Evolutionary conservation across 2,329 filamentous ascomycete species (phyloP), one percentile per base, ranked within the genome.

Genomic region (Botrytis hyacinthi): DNA sequence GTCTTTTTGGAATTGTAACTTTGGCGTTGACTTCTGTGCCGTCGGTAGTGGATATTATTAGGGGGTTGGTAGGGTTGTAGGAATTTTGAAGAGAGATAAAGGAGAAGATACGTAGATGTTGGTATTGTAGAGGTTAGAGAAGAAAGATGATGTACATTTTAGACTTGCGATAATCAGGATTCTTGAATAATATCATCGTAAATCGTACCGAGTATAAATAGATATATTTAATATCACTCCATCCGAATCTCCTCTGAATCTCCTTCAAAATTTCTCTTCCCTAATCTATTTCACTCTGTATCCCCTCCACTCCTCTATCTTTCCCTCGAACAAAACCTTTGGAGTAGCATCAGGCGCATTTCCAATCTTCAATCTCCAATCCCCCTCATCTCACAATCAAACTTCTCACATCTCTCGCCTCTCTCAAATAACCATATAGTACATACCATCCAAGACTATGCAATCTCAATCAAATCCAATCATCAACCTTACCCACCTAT

Each of bases 21-120:
- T 85, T 90, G 26, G 80, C 88, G 7, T 85, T 89, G 76, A 90
- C 88, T 2, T 88, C 87, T 1, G 85, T 90, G 54, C 87, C 88
- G 18, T 83, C 85, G 0, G 83, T 89, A 44, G 85, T 85, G 0
- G 82, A 80, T 18, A 81, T 85, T 3, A 82, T 90, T 29, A 81
- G 83, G 70, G 83, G 84, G 1, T 79, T 88, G 35, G 87, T 87
- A 35, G 84, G 83, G 10, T 76, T 86, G 32, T 78, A 73, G 71
- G n/a, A 29, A 57, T 42, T 3, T 62, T 26, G 29, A 12, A 40
- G 9, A 1, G 7, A n/a, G 35, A 18, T 62, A 26, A 62, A n/a
- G 26, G 12, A 35, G 16, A 4, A n/a, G 37, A 62, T n/a, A 37
- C 5, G 8, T 8, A n/a, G 7, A n/a, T 42, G 10, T 40, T n/a